A percentile compares a stretch with the other conserved stretches of the same genome.
phyloP scores from a whole-genome alignment of 306 rosid genomes.

The Quercus engelmannii region DNA sequence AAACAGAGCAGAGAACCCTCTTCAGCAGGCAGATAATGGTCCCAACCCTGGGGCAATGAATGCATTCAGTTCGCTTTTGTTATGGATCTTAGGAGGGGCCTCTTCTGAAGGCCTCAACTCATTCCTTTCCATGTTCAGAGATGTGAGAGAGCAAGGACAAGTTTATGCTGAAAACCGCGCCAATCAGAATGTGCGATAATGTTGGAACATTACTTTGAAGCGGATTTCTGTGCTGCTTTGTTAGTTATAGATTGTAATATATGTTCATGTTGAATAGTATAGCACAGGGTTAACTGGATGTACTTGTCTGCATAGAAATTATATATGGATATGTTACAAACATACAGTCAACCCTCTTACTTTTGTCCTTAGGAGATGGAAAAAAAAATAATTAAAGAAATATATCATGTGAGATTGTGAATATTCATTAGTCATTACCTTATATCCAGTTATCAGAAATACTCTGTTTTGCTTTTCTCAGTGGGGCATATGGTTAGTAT shows the following conservation, averaged over 20 bases:
- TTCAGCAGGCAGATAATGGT: constrained; percentile 59
- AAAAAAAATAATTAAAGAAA: no score
- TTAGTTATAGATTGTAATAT: neutral
- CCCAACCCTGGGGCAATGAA: constrained; percentile 70
- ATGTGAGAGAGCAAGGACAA: constrained; percentile 80
- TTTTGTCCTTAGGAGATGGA: neutral
- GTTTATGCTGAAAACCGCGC: constrained; percentile 47
- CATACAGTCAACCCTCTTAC: neutral
- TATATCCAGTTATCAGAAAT: neutral
- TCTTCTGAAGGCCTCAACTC: constrained; percentile 89
- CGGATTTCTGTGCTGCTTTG: neutral
- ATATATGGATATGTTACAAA: constrained; percentile 9
- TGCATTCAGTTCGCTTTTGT: constrained; percentile 77
- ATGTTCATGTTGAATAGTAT: neutral
- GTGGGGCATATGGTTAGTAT: no score
- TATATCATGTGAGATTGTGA: no score
- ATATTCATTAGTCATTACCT: no score
- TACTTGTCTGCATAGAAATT: constrained; percentile 26
- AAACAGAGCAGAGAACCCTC: constrained; percentile 49
- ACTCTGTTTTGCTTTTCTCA: no score
- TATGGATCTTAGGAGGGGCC: constrained; percentile 93
- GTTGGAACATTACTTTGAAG: neutral
- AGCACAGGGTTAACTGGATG: constrained; percentile 8
- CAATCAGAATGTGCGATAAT: constrained; percentile 45
- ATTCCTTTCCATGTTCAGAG: constrained; percentile 86